Evolutionary conservation across 2,329 filamentous ascomycete genomes (phyloP).

Genomic region (Colletotrichum salicis): DNA sequence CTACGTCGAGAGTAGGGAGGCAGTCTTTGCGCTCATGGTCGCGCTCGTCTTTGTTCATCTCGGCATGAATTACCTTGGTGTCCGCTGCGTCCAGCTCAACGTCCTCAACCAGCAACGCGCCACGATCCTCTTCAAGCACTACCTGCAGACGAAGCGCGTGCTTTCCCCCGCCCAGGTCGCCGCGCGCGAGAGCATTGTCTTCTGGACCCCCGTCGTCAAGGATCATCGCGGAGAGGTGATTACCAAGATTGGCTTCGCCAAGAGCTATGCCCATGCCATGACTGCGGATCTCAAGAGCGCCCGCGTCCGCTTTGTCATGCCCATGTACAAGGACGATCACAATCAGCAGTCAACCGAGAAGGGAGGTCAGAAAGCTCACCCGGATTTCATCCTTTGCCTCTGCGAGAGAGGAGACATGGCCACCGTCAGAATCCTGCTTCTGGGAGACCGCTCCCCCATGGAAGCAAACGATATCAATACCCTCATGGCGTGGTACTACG

Average conservation of each 20-base stretch:
- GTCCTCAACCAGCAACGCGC: conserved; percentile 89
- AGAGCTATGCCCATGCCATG: conserved; percentile 51
- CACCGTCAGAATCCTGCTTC: conserved; percentile 27
- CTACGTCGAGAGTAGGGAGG: conserved; percentile 73
- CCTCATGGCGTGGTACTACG: conserved; percentile 9
- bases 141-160: conserved; percentile 60
- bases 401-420: neutral
- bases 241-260: conserved; percentile 53
- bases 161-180: conserved; percentile 75
- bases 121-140: conserved; percentile 76
- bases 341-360: no score
- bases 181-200: conserved; percentile 70
- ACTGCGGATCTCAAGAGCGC: neutral
- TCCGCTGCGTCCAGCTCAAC: conserved; percentile 83
- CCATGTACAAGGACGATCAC: neutral
- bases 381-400: conserved; percentile 5
- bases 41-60: conserved; percentile 81
- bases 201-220: conserved; percentile 47
- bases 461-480: neutral
- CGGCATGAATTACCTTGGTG: conserved; percentile 85
- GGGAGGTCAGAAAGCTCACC: neutral
- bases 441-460: neutral
- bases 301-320: neutral
- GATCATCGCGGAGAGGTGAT: conserved; percentile 42
- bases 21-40: conserved; percentile 80